These are phyloP conservation scores for Lathyrus sativus DNA, from an alignment of 306 rosid genomes.

Conservation along the genomic window DNA sequence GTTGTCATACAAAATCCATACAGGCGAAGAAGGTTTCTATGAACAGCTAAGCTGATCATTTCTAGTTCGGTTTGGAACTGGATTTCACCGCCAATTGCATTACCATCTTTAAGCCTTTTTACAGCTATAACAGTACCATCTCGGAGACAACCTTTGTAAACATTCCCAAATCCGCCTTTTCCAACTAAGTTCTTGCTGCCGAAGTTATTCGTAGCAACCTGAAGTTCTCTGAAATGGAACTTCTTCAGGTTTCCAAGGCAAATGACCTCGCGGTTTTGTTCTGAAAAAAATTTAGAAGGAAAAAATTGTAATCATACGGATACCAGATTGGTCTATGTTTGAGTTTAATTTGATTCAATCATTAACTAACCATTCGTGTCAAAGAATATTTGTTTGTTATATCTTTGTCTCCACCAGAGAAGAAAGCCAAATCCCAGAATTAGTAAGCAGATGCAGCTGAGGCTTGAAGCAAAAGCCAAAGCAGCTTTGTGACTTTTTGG, in stretches of 20 bases:
- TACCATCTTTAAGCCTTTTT: constrained; percentile 88
- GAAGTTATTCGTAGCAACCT: constrained; percentile 82
- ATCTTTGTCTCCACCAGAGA: constrained; percentile 88
- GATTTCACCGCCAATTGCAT: constrained; percentile 79
- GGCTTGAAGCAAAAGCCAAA: constrained; percentile 80
- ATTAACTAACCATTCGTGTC: constrained; percentile 72
- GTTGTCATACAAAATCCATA: constrained; percentile 85
- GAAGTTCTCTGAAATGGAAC: constrained; percentile 91
- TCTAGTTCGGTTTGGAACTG: constrained; percentile 95
- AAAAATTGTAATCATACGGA: constrained; percentile 1
- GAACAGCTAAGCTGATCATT: constrained; percentile 97
- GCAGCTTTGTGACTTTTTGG: constrained; percentile 72
- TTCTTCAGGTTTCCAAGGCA: constrained; percentile 87
- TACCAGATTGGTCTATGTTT: constrained; percentile 19
- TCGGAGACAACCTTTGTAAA: constrained; percentile 84
- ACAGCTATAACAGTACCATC: constrained; percentile 86
- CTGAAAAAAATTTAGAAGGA: constrained; percentile 46
- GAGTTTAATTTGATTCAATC: constrained; percentile 8
- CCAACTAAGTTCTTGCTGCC: constrained; percentile 87
- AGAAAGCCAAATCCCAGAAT: constrained; percentile 74
- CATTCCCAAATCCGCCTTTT: constrained; percentile 93
- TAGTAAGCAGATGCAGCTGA: constrained; percentile 76
- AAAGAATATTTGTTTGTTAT: constrained; percentile 85
- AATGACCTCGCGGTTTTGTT: constrained; percentile 68
- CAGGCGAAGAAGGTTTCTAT: constrained; percentile 86